Evolutionary conservation across 129 eudicot genomes (phyloP).

Genomic region (Smallanthus sonchifolius): DNA sequence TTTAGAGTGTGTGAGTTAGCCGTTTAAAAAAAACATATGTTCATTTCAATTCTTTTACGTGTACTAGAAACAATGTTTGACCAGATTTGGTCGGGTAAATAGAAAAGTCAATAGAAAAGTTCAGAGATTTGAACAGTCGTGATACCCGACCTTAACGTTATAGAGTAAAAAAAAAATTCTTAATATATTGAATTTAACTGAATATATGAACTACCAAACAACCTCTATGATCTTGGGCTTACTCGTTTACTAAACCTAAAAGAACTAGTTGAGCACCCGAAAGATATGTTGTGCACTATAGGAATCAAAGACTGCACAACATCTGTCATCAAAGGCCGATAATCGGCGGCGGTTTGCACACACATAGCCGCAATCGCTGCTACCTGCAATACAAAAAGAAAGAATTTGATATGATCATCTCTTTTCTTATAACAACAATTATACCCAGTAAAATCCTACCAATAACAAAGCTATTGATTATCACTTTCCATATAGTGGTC

Average conservation of each 20-base stretch:
- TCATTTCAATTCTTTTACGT: neutral
- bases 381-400: constrained; percentile 36
- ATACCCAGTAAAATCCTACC: too few species aligned
- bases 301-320: constrained; percentile 92
- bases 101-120: too few species aligned
- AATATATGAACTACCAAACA: neutral
- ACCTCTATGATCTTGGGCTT: constrained; percentile 53
- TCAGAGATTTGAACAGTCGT: too few species aligned
- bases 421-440: neutral
- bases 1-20: too few species aligned
- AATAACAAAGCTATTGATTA: neutral
- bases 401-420: neutral
- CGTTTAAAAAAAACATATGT: too few species aligned
- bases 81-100: too few species aligned
- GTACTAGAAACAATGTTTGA: neutral
- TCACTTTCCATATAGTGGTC: neutral
- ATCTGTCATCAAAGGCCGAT: constrained; percentile 90
- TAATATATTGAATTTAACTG: neutral
- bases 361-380: constrained; percentile 98
- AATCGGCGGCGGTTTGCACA: constrained; percentile 90
- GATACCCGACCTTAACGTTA: too few species aligned
- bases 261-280: constrained; percentile 44
- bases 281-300: constrained; percentile 56
- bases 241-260: constrained; percentile 54
- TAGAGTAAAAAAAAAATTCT: too few species aligned